Conservation (phyloP, 768 basidiomycete genomes). For the Lactarius sp. region DNA sequence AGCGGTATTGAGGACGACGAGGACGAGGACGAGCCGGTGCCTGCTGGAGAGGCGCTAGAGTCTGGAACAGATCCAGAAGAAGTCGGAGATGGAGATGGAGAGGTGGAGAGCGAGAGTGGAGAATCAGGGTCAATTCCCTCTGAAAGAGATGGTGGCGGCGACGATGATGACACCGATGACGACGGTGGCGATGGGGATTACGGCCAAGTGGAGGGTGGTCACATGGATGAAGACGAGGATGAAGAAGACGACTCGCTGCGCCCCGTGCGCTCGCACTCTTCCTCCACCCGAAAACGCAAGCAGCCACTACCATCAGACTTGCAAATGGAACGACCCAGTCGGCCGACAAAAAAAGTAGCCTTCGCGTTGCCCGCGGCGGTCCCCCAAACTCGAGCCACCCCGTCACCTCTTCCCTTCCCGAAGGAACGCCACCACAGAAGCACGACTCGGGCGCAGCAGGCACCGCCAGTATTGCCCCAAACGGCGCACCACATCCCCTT, state of each 20-base stretch:
- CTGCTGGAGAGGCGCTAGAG: constrained; percentile 33
- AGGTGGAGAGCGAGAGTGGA: constrained; percentile 30
- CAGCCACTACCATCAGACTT: constrained; percentile 17
- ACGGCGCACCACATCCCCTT: neutral
- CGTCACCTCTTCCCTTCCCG: neutral
- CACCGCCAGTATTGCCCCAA: neutral
- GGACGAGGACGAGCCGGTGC: constrained; percentile 33
- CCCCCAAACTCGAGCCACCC: neutral
- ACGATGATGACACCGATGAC: neutral
- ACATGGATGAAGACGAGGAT: constrained; percentile 7
- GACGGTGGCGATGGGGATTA: constrained; percentile 20
- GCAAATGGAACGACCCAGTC: constrained; percentile 12
- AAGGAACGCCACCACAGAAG: neutral
- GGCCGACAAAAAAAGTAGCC: constrained; percentile 35
- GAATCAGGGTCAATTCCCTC: neutral
- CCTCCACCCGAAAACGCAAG: constrained; percentile 33
- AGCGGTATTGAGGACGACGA: constrained; percentile 26
- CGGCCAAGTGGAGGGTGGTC: neutral
- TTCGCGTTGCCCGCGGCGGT: constrained; percentile 20
- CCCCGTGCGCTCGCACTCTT: neutral
- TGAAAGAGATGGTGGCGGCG: neutral
- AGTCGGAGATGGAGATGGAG: no score
- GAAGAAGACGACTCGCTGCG: constrained; percentile 29
- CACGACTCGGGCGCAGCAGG: neutral
- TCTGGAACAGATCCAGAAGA: constrained; percentile 31